Evolutionary conservation across 2,329 filamentous ascomycete species (phyloP).

Genomic region (Fusarium nurragi): DNA sequence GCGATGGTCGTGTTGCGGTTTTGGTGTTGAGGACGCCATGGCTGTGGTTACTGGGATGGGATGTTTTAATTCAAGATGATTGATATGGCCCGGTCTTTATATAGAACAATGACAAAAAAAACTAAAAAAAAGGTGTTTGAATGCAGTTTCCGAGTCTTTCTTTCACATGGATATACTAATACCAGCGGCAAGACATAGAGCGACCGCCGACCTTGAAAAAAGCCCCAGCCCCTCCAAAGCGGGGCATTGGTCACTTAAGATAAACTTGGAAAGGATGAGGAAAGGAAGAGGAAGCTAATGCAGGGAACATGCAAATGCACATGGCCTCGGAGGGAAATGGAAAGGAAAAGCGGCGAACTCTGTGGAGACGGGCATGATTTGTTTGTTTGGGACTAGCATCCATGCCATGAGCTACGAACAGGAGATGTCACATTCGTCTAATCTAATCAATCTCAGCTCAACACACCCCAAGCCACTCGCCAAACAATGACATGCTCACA

Average conservation of each 20-base stretch:
- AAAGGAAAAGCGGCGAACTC: conserved; percentile 14
- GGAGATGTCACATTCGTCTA: not conserved
- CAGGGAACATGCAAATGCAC: conserved; percentile 25
- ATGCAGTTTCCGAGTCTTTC: conserved; percentile 8
- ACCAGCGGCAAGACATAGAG: not conserved
- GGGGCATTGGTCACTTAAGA: conserved; percentile 9
- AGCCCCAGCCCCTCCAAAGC: conserved; percentile 10
- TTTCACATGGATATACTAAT: conserved; percentile 4
- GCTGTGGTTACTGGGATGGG: not conserved
- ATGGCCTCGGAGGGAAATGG: conserved; percentile 24
- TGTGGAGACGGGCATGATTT: conserved; percentile 1
- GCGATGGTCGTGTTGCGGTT: conserved; percentile 49
- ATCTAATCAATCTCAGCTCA: not conserved
- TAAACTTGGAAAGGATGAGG: conserved; percentile 3
- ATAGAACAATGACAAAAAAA: not conserved
- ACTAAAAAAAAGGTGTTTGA: not conserved
- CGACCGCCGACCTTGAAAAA: conserved; percentile 2
- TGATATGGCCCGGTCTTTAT: not conserved
- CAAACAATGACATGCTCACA: conserved; percentile 1
- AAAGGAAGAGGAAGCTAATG: conserved; percentile 12
- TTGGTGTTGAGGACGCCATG: conserved; percentile 31
- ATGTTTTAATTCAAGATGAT: not conserved
- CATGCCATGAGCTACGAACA: too few relatives aligned
- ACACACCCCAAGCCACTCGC: not conserved
- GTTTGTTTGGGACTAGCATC: not conserved